These are phyloP conservation scores for Globisporangium radiosum DNA, from an alignment of 352 stramenopile species.

Conservation along the genomic window DNA sequence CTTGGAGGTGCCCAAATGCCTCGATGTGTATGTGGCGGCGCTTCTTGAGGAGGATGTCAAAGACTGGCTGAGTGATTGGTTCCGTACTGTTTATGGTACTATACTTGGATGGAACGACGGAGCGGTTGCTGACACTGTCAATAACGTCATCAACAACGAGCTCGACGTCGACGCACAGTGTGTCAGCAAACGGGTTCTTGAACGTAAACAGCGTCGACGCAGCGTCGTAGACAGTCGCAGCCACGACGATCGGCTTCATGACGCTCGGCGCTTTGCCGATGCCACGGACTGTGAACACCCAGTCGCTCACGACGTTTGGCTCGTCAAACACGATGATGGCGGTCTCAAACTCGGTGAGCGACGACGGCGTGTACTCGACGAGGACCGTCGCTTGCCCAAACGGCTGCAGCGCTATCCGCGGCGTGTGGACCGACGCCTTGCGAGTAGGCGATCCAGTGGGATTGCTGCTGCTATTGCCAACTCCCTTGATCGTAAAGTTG, in stretches of 20 bases:
- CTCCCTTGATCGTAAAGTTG: conserved; percentile 86
- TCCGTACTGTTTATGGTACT: too few species aligned
- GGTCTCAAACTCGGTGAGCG: conserved; percentile 71
- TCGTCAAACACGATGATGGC: conserved; percentile 68
- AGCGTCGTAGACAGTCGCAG: conserved; percentile 71
- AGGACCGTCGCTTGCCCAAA: conserved; percentile 65
- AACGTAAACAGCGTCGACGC: conserved; percentile 88
- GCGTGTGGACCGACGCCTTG: background rate
- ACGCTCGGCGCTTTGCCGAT: conserved; percentile 79
- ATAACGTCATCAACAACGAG: conserved; percentile 23
- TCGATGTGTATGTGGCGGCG: conserved; percentile 61
- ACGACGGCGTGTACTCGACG: conserved; percentile 89
- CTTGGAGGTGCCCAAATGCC: conserved; percentile 77
- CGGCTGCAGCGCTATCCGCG: conserved; percentile 40
- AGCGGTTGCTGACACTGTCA: background rate
- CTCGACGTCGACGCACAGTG: conserved; percentile 75
- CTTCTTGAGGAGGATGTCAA: conserved; percentile 77
- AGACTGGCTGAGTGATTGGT: conserved; percentile 19
- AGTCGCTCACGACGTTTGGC: conserved; percentile 79
- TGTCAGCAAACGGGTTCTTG: conserved; percentile 88
- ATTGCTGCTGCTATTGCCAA: too few species aligned
- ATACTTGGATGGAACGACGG: background rate
- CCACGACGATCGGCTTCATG: conserved; percentile 79
- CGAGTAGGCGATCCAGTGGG: too few species aligned
- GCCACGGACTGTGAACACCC: conserved; percentile 81